Base-by-base conservation (phyloP, 805 yeast species). In the Candida silvicultrix region DNA sequence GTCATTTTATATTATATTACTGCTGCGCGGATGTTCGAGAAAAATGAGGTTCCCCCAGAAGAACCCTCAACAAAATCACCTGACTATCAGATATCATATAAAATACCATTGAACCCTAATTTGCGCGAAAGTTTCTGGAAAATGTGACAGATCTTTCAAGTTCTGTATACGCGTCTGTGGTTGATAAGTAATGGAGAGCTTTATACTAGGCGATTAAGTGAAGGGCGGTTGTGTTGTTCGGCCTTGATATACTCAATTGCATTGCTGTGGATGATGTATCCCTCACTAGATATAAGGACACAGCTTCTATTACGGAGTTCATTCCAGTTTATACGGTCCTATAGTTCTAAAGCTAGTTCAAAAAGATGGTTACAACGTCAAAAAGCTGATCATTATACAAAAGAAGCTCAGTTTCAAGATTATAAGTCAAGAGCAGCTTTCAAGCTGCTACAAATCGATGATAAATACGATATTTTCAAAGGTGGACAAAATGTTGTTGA, bases 371-470 rank as follows among this genome's bases (percentile, higher is more conserved):
- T 87, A 2, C 69, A 77, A 22, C 73, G 98, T 45, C 92, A 85
- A 50, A 60, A 67, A 18, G 69, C 65, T 10, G 98, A 92, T 60
- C 67, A 55, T 22, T 89, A 71, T 63, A 74, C 89, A 3, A 70
- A 75, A 45, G 81, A 81, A 52, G 92, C 97, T 4, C 78, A 75
- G 53, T 65, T 67, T 5, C 71, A 74, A 39, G 76, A 85, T 43
- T 77, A 77, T 54, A 74, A 81, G 55, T 89, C 97, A 2, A 65
- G 99, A 40, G 99, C 99, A 0, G 97, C 97, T 0, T 92, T 80
- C 67, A 94, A 94, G 59, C 69, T 94, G 31, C 62, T 81, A 20
- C 95, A 92, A 58, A 72, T 94, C 11, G 81, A 90, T 60, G 69
- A 78, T 15, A 80, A 76, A 55, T 85, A 71, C 64, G 63, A 70